Conservation (phyloP, 805 yeast genomes). For the Hanseniaspora singularis region DNA sequence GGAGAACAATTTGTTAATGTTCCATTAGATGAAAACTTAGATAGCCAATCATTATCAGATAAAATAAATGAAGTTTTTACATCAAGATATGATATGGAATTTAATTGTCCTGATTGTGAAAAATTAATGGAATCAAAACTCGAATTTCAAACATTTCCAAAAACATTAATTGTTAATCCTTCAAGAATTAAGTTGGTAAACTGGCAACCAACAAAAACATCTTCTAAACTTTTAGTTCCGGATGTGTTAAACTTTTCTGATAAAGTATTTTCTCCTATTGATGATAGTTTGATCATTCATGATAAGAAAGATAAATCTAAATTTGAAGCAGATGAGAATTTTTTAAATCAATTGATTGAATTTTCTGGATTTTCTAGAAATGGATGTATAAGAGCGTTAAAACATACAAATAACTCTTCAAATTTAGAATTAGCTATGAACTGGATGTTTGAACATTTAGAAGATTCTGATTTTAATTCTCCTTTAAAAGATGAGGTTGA, state of each 20-base stretch:
- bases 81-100: conserved; percentile 47
- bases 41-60: conserved; percentile 32
- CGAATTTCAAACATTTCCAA: conserved; percentile 43
- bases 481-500: conserved; percentile 35
- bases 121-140: conserved; percentile 22
- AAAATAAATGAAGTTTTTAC: conserved; percentile 39
- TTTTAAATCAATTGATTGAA: conserved; percentile 42
- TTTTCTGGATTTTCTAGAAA: conserved; percentile 77
- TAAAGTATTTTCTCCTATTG: conserved; percentile 25
- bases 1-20: conserved; percentile 42
- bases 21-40: conserved; percentile 44
- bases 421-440: conserved; percentile 66
- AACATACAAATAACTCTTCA: conserved; percentile 51
- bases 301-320: conserved; percentile 23
- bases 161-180: conserved; percentile 56
- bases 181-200: conserved; percentile 72
- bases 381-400: conserved; percentile 56
- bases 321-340: conserved; percentile 47
- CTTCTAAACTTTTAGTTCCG: conserved; percentile 53
- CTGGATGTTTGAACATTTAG: conserved; percentile 84
- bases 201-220: conserved; percentile 81
- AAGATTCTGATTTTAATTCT: conserved; percentile 63
- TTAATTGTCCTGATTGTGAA: conserved; percentile 46
- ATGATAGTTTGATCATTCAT: conserved; percentile 22
- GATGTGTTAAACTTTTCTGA: conserved; percentile 35